These are phyloP conservation scores for Trichoderma parareesei DNA, from an alignment of 495 filamentous ascomycete species.

Conservation along the genomic window DNA sequence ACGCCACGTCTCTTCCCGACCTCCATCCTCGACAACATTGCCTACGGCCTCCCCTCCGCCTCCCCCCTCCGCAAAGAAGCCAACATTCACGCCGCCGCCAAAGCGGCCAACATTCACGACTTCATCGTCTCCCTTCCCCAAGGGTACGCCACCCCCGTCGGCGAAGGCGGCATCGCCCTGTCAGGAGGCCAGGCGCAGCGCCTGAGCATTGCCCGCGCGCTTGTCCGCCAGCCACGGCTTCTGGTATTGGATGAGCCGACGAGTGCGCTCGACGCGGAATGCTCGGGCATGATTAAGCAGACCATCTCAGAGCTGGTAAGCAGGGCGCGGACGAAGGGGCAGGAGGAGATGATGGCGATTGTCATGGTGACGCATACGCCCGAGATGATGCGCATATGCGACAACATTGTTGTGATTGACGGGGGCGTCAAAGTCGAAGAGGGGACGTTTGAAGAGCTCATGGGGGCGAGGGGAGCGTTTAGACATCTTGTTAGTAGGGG, in stretches of 20 bases:
- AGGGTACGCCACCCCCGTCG: constrained; percentile 69
- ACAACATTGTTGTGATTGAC: constrained; percentile 63
- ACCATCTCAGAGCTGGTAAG: constrained; percentile 49
- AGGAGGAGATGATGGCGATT: constrained; percentile 37
- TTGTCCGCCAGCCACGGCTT: constrained; percentile 59
- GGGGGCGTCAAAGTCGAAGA: constrained; percentile 57
- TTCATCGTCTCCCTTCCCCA: constrained; percentile 66
- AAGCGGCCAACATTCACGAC: constrained; percentile 65
- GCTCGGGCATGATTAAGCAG: constrained; percentile 56
- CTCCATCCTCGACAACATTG: constrained; percentile 68
- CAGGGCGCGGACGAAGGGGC: not conserved
- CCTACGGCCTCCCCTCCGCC: constrained; percentile 56
- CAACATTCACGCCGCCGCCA: constrained; percentile 52
- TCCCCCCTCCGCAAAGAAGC: constrained; percentile 26
- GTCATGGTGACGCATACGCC: constrained; percentile 70
- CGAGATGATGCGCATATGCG: constrained; percentile 77
- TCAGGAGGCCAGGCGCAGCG: constrained; percentile 83
- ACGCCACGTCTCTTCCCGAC: constrained; percentile 67
- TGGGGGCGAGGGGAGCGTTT: constrained; percentile 20
- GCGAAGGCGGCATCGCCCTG: constrained; percentile 66
- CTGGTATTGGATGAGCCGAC: constrained; percentile 88
- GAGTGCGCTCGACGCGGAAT: constrained; percentile 63
- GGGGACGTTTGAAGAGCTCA: constrained; percentile 52
- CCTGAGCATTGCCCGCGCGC: constrained; percentile 71
- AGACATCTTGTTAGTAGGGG: not conserved